Evolutionary conservation across 2,329 filamentous ascomycete genomes (phyloP).

Genomic region (Ophiostoma ulmi): DNA sequence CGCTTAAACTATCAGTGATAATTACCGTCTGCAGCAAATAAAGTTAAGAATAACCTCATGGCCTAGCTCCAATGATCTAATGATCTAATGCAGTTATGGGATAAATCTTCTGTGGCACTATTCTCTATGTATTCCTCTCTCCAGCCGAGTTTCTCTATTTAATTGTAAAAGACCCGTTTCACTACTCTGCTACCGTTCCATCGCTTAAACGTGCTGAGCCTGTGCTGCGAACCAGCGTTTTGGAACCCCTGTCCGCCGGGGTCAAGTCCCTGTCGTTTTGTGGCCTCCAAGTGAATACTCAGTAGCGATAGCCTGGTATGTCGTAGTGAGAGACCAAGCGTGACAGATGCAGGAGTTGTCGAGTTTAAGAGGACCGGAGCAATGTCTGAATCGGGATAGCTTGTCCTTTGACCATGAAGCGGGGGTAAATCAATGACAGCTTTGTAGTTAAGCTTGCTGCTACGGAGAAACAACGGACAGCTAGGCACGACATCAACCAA

Average conservation of each 20-base stretch:
- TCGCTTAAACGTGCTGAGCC: conserved; percentile 10
- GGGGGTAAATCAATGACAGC: neutral
- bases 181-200: neutral
- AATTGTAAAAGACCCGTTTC: neutral
- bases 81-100: neutral
- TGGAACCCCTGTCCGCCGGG: neutral
- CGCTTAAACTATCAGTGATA: too few species aligned
- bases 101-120: neutral
- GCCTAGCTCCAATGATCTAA: neutral
- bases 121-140: neutral
- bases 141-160: neutral
- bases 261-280: neutral
- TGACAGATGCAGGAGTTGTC: too few species aligned
- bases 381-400: conserved; percentile 6
- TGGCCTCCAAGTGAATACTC: too few species aligned
- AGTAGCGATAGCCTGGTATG: too few species aligned
- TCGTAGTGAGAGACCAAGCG: too few species aligned
- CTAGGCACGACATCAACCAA: neutral
- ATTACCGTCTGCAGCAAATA: neutral
- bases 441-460: neutral
- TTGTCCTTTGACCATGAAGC: neutral
- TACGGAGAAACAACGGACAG: neutral
- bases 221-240: neutral
- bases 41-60: conserved; percentile 1
- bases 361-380: neutral